Conservation (phyloP, 2,329 filamentous ascomycete genomes). For the Phaeosphaeriaceae sp. region DNA sequence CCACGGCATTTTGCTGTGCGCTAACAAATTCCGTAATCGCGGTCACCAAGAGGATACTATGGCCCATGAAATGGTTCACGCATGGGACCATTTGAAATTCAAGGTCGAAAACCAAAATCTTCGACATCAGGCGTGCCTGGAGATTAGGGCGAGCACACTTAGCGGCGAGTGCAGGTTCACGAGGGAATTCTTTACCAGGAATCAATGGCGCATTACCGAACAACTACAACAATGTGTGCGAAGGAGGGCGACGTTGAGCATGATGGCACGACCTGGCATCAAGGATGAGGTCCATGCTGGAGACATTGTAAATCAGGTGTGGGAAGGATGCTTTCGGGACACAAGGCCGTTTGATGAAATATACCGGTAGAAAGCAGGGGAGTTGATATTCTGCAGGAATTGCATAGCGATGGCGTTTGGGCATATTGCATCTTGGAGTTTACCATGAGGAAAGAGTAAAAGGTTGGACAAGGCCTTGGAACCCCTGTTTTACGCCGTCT, state of each 20-base stretch:
- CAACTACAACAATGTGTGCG: slow-evolving; percentile 95
- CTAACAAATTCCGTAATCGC: slow-evolving; percentile 82
- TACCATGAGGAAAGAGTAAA: no score
- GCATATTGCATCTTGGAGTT: no score
- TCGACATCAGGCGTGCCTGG: slow-evolving; percentile 90
- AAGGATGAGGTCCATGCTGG: slow-evolving; percentile 85
- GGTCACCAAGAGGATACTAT: slow-evolving; percentile 91
- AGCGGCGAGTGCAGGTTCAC: slow-evolving; percentile 93
- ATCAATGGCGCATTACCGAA: slow-evolving; percentile 87
- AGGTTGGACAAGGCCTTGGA: no score
- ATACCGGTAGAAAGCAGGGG: slow-evolving; percentile 66
- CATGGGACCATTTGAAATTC: slow-evolving; percentile 90
- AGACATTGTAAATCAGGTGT: slow-evolving; percentile 94
- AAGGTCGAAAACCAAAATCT: slow-evolving; percentile 85
- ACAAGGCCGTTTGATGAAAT: slow-evolving; percentile 97
- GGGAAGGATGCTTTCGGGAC: slow-evolving; percentile 95
- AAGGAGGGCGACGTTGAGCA: slow-evolving; percentile 77
- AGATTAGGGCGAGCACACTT: slow-evolving; percentile 93
- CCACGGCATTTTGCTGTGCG: slow-evolving; percentile 89
- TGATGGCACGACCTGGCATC: slow-evolving; percentile 78
- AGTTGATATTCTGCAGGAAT: not conserved
- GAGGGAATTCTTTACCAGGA: slow-evolving; percentile 81
- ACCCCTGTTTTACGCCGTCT: no score
- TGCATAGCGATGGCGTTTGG: slow-evolving; percentile 27
- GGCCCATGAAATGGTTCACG: slow-evolving; percentile 97